Percentiles rank a stretch among this genome's conserved stretches.
Evolutionary conservation across 1,284 basidiomycete species (phyloP).

Genomic region (Bondarzewia mesenterica): DNA sequence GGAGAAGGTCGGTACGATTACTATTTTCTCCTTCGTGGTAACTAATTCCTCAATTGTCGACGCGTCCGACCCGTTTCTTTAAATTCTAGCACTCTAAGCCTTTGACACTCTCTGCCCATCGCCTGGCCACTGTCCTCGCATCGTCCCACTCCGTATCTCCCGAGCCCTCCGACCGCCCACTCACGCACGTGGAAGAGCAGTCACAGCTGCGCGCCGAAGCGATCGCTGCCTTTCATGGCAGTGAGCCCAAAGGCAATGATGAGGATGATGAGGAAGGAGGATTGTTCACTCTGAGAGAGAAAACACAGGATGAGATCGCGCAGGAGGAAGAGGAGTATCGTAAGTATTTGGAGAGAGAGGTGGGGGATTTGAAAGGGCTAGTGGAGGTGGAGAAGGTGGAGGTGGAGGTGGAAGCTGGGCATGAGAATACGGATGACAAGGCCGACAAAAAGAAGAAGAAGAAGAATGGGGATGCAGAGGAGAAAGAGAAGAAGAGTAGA

Average conservation of each 20-base stretch:
- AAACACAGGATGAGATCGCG: slow-evolving; percentile 70
- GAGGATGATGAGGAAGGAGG: slow-evolving; percentile 43
- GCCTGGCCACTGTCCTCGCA: slow-evolving; percentile 47
- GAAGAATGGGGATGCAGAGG: slow-evolving; percentile 25
- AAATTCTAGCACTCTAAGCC: slow-evolving; percentile 50
- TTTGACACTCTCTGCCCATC: slow-evolving; percentile 52
- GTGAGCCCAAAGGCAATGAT: slow-evolving; percentile 36
- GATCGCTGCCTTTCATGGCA: slow-evolving; percentile 68
- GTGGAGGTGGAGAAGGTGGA: slow-evolving; percentile 35
- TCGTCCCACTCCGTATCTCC: slow-evolving; percentile 47
- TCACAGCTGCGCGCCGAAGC: slow-evolving; percentile 72
- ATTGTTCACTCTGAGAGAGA: slow-evolving; percentile 66
- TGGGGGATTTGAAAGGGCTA: slow-evolving; percentile 64
- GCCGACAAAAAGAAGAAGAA: slow-evolving; percentile 20
- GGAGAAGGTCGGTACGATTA: slow-evolving; percentile 30
- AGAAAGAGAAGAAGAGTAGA: slow-evolving; percentile 32
- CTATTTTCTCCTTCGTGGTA: background rate
- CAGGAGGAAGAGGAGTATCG: slow-evolving; percentile 77
- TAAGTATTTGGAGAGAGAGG: slow-evolving; percentile 73
- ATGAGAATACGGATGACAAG: slow-evolving; percentile 18
- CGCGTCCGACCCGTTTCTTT: background rate
- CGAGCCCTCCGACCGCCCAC: slow-evolving; percentile 29
- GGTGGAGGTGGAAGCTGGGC: slow-evolving; percentile 10
- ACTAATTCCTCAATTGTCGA: background rate
- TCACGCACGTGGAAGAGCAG: slow-evolving; percentile 78